phyloP scores from a whole-genome alignment of 2,329 filamentous ascomycete genomes.

The Fusarium bactridioides region DNA sequence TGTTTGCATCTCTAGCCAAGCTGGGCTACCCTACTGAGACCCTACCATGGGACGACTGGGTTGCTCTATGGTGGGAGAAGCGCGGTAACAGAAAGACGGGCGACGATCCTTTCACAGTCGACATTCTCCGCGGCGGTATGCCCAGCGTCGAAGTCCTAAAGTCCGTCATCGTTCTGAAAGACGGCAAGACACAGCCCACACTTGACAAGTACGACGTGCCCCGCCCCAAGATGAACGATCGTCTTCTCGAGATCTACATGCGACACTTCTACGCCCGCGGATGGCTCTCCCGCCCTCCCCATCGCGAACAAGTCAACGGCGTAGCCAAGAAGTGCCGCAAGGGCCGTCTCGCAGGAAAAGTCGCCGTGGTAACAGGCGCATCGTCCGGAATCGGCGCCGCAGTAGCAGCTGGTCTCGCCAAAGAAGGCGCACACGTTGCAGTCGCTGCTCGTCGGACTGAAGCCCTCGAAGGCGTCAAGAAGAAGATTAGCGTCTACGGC shows the following conservation, averaged over 20 bases:
- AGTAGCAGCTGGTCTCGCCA: conserved; percentile 72
- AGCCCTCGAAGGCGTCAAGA: conserved; percentile 72
- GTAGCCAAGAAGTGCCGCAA: conserved; percentile 42
- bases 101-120: conserved; percentile 77
- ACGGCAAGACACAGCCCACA: conserved; percentile 70
- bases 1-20: conserved; percentile 70
- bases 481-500: conserved; percentile 62
- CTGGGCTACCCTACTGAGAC: conserved; percentile 76
- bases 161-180: conserved; percentile 77
- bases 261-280: conserved; percentile 83
- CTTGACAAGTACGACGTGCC: conserved; percentile 61
- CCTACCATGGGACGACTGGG: conserved; percentile 77
- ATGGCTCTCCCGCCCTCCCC: conserved; percentile 73
- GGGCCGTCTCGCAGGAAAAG: conserved; percentile 71
- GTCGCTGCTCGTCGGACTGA: conserved; percentile 76
- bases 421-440: conserved; percentile 75
- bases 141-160: conserved; percentile 75
- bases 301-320: conserved; percentile 50
- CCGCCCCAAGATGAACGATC: conserved; percentile 72
- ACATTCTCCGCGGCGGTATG: conserved; percentile 83
- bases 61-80: conserved; percentile 75
- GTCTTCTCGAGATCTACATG: conserved; percentile 78
- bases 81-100: conserved; percentile 69
- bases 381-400: conserved; percentile 83
- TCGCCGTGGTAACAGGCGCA: conserved; percentile 80